Percentiles rank a stretch among this genome's conserved stretches.
Conservation (phyloP, 352 stramenopile genomes). For the Globisporangium recalcitrans region DNA sequence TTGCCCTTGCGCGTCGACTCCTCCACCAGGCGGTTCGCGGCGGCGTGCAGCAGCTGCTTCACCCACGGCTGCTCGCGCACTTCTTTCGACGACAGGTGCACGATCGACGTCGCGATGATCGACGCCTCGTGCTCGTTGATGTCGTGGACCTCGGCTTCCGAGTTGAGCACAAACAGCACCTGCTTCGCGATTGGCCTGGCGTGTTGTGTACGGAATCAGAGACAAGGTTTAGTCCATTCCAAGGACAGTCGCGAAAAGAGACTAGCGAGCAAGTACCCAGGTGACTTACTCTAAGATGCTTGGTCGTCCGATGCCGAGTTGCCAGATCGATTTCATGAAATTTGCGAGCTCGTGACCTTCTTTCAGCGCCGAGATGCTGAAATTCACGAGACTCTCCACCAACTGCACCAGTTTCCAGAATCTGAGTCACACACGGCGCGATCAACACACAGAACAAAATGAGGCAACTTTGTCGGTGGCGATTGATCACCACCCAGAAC, state of each 20-base stretch:
- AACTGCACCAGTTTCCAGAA: conserved; percentile 68
- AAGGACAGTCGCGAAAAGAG: too few species aligned
- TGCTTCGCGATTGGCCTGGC: conserved; percentile 46
- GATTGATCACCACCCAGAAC: too few species aligned
- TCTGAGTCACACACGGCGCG: conserved; percentile 22
- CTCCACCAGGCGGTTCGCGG: conserved; percentile 32
- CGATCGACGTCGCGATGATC: conserved; percentile 40
- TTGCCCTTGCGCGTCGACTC: conserved; percentile 21
- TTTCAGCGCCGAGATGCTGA: conserved; percentile 50
- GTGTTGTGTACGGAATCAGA: not conserved
- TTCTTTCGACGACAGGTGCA: conserved; percentile 47
- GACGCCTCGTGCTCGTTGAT: conserved; percentile 42
- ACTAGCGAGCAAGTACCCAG: too few species aligned
- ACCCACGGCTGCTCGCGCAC: conserved; percentile 48
- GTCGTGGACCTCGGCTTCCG: conserved; percentile 12
- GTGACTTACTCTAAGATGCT: conserved; percentile 51
- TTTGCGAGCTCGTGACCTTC: conserved; percentile 34
- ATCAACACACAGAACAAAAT: conserved; percentile 1
- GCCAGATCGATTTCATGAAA: conserved; percentile 41
- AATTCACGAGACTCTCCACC: conserved; percentile 61
- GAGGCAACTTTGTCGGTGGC: not conserved
- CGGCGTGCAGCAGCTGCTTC: conserved; percentile 31
- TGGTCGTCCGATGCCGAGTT: conserved; percentile 48
- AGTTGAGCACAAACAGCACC: conserved; percentile 31
- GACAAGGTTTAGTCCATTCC: not conserved